phyloP scores from a whole-genome alignment of 495 filamentous ascomycete genomes.

The Cercophora sp. region DNA sequence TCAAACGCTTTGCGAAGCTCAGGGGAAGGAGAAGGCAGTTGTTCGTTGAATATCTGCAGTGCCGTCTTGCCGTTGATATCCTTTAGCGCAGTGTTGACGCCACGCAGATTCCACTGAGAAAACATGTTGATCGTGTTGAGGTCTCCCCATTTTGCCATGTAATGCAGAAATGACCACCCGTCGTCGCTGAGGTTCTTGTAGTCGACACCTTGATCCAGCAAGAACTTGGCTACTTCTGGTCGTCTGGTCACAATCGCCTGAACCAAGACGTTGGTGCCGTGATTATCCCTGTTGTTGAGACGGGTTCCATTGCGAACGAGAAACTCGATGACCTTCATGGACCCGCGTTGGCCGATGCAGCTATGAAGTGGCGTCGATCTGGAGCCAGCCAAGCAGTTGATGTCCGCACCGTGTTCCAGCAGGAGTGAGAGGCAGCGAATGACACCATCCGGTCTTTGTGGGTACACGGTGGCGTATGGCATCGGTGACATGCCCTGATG shows the following conservation, averaged over 20 bases:
- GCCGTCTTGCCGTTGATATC: slow-evolving; percentile 1
- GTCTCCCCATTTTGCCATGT: background rate
- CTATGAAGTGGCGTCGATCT: slow-evolving; percentile 39
- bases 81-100: background rate
- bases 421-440: background rate
- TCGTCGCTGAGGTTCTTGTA: background rate
- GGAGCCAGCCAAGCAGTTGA: slow-evolving; percentile 26
- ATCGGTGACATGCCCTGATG: background rate
- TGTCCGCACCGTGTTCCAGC: slow-evolving; percentile 24
- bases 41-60: background rate
- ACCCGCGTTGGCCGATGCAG: slow-evolving; percentile 17
- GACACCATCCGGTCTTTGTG: background rate
- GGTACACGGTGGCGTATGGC: background rate
- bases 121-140: slow-evolving; percentile 1
- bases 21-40: background rate
- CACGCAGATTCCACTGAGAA: background rate
- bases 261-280: background rate
- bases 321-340: background rate
- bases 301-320: background rate
- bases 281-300: background rate
- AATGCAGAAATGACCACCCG: background rate
- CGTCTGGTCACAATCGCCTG: background rate
- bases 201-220: slow-evolving; percentile 5
- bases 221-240: background rate
- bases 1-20: slow-evolving; percentile 4